Evolutionary conservation across 768 basidiomycete species (phyloP), one percentile per base, ranked within the genome.

Genomic region (Agrocybe pediades): DNA sequence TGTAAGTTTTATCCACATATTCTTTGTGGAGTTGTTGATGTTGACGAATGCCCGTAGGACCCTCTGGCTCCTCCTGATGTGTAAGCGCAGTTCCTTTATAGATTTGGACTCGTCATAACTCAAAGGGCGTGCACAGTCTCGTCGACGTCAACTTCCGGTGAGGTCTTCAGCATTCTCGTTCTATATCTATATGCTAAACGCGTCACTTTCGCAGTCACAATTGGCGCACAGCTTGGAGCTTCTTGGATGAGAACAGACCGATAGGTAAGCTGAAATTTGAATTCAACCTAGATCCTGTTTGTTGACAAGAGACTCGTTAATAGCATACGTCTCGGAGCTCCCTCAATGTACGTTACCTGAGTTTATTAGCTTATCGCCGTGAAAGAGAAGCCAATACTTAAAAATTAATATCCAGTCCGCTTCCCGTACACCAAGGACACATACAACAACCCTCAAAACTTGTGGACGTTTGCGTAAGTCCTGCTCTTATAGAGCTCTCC

Each of bases 371-470:
- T 24, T 23, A 23, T 20, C 5, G 4, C 23, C 9, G 6, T 16
- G n/a, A 21, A 27, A 2, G 41, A 0, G 41, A 11, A n/a, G 9
- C 20, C 20, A 43, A 33, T 30, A 9, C 16, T 13, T 19, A 24
- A 15, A 36, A 36, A 17, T 45, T 3, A 6, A 9, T 13, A 27
- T 15, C n/a, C 62, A 83, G 82, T 79, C 61, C 81, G 82, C 27
- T 86, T 85, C 69, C 71, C 81, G 9, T 86, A 85, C 63, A 85
- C 84, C 1, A 68, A 65, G 42, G 81, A 83, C 21, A 86, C 84
- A 3, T 86, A 84, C 71, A 86, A 83, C 66, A 78, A 85, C 61
- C 84, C 84, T 0, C 80, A 84, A 49, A 81, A 77, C 53, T 65
- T 86, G 11, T 86, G 84, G 83, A 68, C 60, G 6, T 84, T 81